Evolutionary conservation across 1,284 basidiomycete species (phyloP).

Genomic region (Cryptococcus sp.): DNA sequence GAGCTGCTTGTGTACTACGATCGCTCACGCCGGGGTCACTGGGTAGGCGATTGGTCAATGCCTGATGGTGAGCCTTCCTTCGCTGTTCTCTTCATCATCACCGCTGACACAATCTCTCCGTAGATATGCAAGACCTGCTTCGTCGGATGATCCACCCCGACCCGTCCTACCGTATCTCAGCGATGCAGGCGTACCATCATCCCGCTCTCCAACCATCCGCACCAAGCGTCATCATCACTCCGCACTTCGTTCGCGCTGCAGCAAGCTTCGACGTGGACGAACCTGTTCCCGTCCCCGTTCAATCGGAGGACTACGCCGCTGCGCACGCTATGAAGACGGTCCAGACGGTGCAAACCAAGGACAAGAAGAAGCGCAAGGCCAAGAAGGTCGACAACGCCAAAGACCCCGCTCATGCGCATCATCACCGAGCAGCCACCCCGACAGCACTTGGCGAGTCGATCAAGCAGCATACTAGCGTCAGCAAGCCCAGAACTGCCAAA

Average conservation of each 20-base stretch:
- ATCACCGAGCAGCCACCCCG: slow-evolving; percentile 22
- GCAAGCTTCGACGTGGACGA: slow-evolving; percentile 18
- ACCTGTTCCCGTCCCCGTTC: slow-evolving; percentile 14
- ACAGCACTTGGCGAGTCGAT: slow-evolving; percentile 42
- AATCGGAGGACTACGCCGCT: slow-evolving; percentile 4
- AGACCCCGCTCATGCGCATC: slow-evolving; percentile 2
- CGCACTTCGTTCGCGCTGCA: slow-evolving; percentile 49
- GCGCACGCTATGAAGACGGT: background rate
- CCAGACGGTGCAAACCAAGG: slow-evolving; percentile 4
- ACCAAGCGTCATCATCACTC: slow-evolving; percentile 42
- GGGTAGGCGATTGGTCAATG: slow-evolving; percentile 77
- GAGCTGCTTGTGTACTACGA: slow-evolving; percentile 81
- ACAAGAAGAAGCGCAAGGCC: slow-evolving; percentile 27
- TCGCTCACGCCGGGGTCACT: slow-evolving; percentile 74
- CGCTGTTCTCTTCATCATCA: background rate
- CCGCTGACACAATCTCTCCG: slow-evolving; percentile 1
- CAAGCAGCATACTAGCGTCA: slow-evolving; percentile 38
- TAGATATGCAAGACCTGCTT: slow-evolving; percentile 43
- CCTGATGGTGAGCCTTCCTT: slow-evolving; percentile 56
- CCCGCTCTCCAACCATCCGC: slow-evolving; percentile 33
- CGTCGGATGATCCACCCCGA: slow-evolving; percentile 48
- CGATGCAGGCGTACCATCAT: slow-evolving; percentile 48
- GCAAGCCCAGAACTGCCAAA: slow-evolving; percentile 4
- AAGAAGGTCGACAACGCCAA: slow-evolving; percentile 14
- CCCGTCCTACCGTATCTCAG: slow-evolving; percentile 41